A percentile compares a stretch with the other conserved stretches of the same genome.
Conservation (phyloP, 306 rosid genomes). For the Lagenaria siceraria region DNA sequence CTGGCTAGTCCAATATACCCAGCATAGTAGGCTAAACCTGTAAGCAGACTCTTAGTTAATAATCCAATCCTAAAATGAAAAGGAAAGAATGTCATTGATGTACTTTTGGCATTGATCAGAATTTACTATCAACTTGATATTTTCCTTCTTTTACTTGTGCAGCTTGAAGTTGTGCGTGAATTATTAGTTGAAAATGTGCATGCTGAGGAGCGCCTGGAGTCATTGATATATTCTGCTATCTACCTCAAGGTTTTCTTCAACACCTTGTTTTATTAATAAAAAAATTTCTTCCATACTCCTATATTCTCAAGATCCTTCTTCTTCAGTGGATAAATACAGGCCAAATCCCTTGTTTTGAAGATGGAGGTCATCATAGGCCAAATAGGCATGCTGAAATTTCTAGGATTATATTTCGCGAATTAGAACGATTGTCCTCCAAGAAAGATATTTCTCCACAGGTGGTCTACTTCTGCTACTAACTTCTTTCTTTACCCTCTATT, state of each 20-base stretch:
- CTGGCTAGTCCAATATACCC: too few relatives aligned
- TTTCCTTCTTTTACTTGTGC: slow-evolving; percentile 5
- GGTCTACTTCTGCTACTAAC: background rate
- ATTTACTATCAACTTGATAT: background rate
- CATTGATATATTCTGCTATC: slow-evolving; percentile 74
- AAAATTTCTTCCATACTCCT: background rate
- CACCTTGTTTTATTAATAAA: background rate
- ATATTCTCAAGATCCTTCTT: slow-evolving; percentile 22
- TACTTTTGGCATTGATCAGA: background rate
- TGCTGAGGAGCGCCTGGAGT: slow-evolving; percentile 50
- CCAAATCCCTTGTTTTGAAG: slow-evolving; percentile 94
- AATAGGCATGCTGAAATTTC: slow-evolving; percentile 96
- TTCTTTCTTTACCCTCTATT: background rate
- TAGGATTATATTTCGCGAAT: slow-evolving; percentile 77
- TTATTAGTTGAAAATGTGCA: slow-evolving; percentile 35
- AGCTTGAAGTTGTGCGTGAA: slow-evolving; percentile 83
- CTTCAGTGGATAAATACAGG: slow-evolving; percentile 99
- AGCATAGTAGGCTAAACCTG: too few relatives aligned
- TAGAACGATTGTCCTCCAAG: slow-evolving; percentile 49
- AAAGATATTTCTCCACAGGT: slow-evolving; percentile 82
- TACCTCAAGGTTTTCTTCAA: slow-evolving; percentile 64
- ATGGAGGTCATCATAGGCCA: slow-evolving; percentile 93
- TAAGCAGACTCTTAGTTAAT: too few relatives aligned
- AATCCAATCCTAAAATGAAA: too few relatives aligned
- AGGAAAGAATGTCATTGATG: background rate